Conservation (phyloP, 441 rosid genomes). For the Erysimum pusillum region DNA sequence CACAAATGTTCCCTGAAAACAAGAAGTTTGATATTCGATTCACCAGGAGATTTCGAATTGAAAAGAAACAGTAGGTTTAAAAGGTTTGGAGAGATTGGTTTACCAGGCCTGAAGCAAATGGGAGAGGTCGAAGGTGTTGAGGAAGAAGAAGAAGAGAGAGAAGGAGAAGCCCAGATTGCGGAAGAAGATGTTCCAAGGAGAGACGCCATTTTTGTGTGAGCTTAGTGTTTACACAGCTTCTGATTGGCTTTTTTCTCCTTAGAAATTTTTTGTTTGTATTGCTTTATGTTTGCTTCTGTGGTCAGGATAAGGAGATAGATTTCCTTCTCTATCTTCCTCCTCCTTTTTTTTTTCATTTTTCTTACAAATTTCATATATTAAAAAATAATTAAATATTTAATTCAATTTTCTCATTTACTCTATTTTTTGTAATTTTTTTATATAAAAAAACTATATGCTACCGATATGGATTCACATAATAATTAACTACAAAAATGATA, state of each 20-base stretch:
- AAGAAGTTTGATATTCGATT: not conserved
- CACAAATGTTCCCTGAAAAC: constrained; percentile 62
- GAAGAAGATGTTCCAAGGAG: constrained; percentile 65
- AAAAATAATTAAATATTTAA: not conserved
- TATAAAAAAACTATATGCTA: too few relatives aligned
- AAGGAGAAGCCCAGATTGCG: constrained; percentile 64
- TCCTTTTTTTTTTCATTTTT: not conserved
- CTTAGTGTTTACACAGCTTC: constrained; percentile 28
- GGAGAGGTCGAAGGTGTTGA: constrained; percentile 52
- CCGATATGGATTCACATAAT: not conserved
- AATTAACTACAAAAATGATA: not conserved
- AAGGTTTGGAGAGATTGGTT: constrained; percentile 24
- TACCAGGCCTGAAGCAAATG: constrained; percentile 63
- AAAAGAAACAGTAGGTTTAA: constrained; percentile 23
- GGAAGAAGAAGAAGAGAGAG: constrained; percentile 57
- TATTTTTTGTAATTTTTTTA: not conserved
- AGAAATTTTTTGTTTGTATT: constrained; percentile 32
- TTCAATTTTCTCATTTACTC: not conserved
- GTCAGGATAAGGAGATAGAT: constrained; percentile 72
- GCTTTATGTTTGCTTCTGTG: constrained; percentile 49
- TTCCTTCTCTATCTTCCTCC: constrained; percentile 37
- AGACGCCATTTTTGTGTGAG: constrained; percentile 63
- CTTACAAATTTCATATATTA: not conserved
- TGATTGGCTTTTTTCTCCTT: constrained; percentile 37
- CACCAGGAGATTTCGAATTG: not conserved